Evolutionary conservation across 495 filamentous ascomycete genomes (phyloP).

Genomic region (Penicillium coffeae): DNA sequence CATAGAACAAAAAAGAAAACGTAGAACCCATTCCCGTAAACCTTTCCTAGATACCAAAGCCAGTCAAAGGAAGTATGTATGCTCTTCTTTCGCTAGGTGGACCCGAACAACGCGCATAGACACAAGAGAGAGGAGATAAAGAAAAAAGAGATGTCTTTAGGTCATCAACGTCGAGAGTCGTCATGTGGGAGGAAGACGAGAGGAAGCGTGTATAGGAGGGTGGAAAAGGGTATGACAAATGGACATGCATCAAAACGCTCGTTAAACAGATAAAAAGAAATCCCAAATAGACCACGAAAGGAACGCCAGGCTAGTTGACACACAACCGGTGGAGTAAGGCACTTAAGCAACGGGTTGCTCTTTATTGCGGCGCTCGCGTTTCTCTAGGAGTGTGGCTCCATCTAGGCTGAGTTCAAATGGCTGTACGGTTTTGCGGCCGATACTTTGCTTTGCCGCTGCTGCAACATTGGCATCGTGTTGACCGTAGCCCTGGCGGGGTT

Average conservation of each 20-base stretch:
- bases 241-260: conserved; percentile 11
- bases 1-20: not conserved
- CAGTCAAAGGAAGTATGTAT: conserved; percentile 12
- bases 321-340: not conserved
- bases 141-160: not conserved
- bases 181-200: not conserved
- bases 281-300: not conserved
- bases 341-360: conserved; percentile 28
- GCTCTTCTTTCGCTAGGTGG: conserved; percentile 13
- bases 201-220: not conserved
- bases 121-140: not conserved
- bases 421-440: conserved; percentile 56
- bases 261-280: conserved; percentile 2
- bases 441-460: conserved; percentile 74
- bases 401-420: conserved; percentile 90
- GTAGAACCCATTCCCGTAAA: not conserved
- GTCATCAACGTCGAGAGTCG: not conserved
- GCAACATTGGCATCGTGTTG: conserved; percentile 75
- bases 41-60: conserved; percentile 6
- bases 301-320: not conserved
- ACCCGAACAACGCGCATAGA: conserved; percentile 8
- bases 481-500: conserved; percentile 66
- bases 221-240: not conserved
- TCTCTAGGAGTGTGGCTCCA: conserved; percentile 80
- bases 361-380: conserved; percentile 53